Base-by-base conservation (phyloP, 1,139 yeast species). In the Geotrichum cucujoidarum region DNA sequence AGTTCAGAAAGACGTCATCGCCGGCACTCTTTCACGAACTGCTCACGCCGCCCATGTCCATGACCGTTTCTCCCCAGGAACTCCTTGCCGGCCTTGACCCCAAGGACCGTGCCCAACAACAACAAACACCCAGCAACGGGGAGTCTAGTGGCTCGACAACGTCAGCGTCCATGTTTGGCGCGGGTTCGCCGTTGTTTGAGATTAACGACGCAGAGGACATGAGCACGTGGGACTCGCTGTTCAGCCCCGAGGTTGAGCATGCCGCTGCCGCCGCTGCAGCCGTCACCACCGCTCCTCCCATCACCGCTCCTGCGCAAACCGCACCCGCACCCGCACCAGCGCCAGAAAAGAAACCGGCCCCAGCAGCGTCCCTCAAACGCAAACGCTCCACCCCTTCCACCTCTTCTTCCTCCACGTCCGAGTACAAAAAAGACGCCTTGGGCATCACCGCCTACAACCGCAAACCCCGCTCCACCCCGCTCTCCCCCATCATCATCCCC, bases 401-500 rank as follows among this genome's bases (percentile, higher is more conserved):
- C 25, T 36, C 37, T 13, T 45, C 16, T n/a, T 40, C 33, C 43
- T 41, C 17, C 35, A 41, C 49, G 14, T 29, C 44, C 40, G 56
- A 50, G 37, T 60, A 60, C 51, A 65, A 64, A 63, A 64, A 61
- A 57, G 71, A 67, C 52, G 60, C 64, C 33, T 56, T 60, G 13
- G 71, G 71, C 3, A 60, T 67, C 51, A 67, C 70, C 20, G 62
- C 64, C 18, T 67, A 67, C 61, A 63, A 62, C 55, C 63, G 71
- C 45, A 67, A 67, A 62, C 71, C 71, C 13, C 64, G 71, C 17
- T 56, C 69, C 20, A 42, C 60, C 46, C 71, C 71, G 24, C 75
- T 89, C 64, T 74, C 77, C 54, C 95, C 95, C 11, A 75, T 85
- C 48, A 42, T 45, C 16, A 73, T 73, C 50, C 69, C 80, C 48